phyloP scores from a whole-genome alignment of 108 stramenopile genomes.

The Pseudonitzschia multistriata region DNA sequence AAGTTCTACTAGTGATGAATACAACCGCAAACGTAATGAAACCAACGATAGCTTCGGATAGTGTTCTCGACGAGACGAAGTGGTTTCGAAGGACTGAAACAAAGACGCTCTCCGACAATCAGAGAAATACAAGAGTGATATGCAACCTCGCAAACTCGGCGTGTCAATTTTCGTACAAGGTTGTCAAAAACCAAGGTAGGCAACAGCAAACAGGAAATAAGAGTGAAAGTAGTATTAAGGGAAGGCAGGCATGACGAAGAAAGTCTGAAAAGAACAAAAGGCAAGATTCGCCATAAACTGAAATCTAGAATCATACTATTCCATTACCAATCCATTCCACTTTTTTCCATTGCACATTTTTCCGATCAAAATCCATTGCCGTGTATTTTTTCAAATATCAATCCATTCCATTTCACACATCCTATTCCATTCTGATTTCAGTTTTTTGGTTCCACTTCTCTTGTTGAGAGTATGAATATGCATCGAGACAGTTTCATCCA shows the following conservation, averaged over 20 bases:
- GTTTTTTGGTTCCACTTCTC: conserved; percentile 4
- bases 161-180: conserved; percentile 5
- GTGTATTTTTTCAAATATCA: conserved; percentile 12
- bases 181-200: background rate
- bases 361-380: conserved; percentile 23
- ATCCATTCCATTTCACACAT: conserved; percentile 26
- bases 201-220: background rate
- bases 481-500: background rate
- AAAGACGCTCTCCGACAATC: background rate
- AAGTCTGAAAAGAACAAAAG: background rate
- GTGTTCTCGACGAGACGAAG: background rate
- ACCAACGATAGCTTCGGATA: background rate
- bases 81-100: background rate
- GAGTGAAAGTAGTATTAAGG: background rate
- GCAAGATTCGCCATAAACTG: background rate
- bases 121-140: background rate
- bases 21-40: background rate
- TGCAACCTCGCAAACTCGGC: background rate
- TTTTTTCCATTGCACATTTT: conserved; percentile 36
- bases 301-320: conserved; percentile 10
- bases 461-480: background rate
- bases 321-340: conserved; percentile 31
- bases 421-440: conserved; percentile 8
- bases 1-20: background rate
- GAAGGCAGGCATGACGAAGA: background rate